phyloP scores from a whole-genome alignment of 176 grass and related monocot species.

The Hyparrhenia diplandra region DNA sequence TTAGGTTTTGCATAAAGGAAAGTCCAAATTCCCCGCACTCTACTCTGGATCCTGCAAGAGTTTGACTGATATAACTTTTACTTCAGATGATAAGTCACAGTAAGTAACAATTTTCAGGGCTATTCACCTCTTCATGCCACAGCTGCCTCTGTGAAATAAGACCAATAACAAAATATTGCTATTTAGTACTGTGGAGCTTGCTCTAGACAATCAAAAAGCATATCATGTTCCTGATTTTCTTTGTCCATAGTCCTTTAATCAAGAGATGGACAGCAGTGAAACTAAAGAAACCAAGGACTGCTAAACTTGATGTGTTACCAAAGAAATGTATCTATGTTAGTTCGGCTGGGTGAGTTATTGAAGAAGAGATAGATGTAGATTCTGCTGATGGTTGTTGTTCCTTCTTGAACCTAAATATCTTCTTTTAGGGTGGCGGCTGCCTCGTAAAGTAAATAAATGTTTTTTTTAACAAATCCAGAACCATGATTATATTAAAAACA shows the following conservation, averaged over 20 bases:
- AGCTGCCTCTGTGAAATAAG: not conserved
- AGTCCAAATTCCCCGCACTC: constrained; percentile 51
- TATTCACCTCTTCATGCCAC: constrained; percentile 7
- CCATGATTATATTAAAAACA: no score
- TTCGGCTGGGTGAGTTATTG: not conserved
- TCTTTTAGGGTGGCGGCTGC: not conserved
- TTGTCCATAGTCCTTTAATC: not conserved
- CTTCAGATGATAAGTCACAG: constrained; percentile 76
- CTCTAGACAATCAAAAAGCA: not conserved
- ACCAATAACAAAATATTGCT: constrained; percentile 3
- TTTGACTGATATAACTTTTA: constrained; percentile 78
- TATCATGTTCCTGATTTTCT: not conserved
- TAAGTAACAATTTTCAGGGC: constrained; percentile 26
- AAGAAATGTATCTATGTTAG: not conserved
- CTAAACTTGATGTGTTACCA: not conserved
- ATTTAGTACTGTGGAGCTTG: not conserved
- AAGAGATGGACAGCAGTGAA: not conserved
- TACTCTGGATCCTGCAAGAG: constrained; percentile 34
- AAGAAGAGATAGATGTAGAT: constrained; percentile 5
- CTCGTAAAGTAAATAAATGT: no score
- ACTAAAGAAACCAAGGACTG: not conserved
- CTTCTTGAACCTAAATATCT: not conserved
- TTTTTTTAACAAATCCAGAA: no score
- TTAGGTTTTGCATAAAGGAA: constrained; percentile 73
- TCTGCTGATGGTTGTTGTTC: not conserved